Percentiles rank a stretch among this genome's conserved stretches.
These are phyloP conservation scores for Pichia cephalocereana DNA, from an alignment of 805 yeast genomes.

Conservation along the genomic window DNA sequence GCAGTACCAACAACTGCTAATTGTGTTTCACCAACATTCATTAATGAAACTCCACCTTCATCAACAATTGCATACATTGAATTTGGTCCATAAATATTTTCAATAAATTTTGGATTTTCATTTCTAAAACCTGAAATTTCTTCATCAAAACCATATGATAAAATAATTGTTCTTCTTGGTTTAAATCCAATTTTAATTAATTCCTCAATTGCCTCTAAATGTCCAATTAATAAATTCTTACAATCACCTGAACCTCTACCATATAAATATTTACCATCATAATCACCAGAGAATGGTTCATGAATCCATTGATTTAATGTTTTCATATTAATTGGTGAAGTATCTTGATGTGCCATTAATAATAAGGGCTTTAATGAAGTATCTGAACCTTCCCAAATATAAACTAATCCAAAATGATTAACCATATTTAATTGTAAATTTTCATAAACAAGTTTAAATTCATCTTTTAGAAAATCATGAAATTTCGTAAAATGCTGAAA, in stretches of 20 bases:
- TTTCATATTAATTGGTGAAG: conserved; percentile 36
- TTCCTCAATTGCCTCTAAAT: conserved; percentile 25
- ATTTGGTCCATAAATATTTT: conserved; percentile 31
- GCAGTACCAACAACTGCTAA: conserved; percentile 37
- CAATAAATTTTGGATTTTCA: conserved; percentile 27
- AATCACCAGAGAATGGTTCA: conserved; percentile 30
- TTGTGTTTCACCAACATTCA: conserved; percentile 30
- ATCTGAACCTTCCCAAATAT: conserved; percentile 35
- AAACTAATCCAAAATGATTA: conserved; percentile 37
- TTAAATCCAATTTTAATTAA: conserved; percentile 25
- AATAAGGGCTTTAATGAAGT: conserved; percentile 32
- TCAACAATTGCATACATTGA: conserved; percentile 37
- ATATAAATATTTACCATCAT: conserved; percentile 29
- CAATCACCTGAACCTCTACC: conserved; percentile 36
- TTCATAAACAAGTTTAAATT: conserved; percentile 33
- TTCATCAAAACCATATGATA: conserved; percentile 44
- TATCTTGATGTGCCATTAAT: conserved; percentile 43
- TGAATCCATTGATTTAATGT: conserved; percentile 32
- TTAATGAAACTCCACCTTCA: conserved; percentile 31
- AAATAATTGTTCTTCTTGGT: conserved; percentile 35
- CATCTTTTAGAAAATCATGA: conserved; percentile 29
- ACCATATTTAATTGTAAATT: conserved; percentile 28
- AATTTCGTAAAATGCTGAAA: conserved; percentile 26
- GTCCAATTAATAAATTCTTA: conserved; percentile 35
- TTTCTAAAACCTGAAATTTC: conserved; percentile 34